Evolutionary conservation across 306 rosid species (phyloP).

Genomic region (Senna tora): DNA sequence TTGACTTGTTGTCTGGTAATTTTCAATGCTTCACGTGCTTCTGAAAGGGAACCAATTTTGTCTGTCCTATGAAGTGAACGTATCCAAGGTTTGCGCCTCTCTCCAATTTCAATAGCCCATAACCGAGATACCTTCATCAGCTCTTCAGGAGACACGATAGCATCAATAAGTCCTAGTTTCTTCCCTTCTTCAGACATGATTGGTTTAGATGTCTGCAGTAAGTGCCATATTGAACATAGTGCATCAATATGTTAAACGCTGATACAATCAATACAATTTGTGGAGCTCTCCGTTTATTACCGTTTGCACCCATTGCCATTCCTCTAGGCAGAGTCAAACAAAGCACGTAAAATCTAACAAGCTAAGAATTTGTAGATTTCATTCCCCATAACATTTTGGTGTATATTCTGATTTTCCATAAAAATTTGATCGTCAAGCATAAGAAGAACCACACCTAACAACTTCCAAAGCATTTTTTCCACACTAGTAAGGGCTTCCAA

Average conservation of each 20-base stretch:
- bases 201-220: slow-evolving; percentile 73
- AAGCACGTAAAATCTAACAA: not conserved
- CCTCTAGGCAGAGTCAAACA: not conserved
- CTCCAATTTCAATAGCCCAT: slow-evolving; percentile 89
- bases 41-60: slow-evolving; percentile 71
- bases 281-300: not conserved
- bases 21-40: slow-evolving; percentile 67
- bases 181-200: slow-evolving; percentile 91
- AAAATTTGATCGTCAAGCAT: not conserved
- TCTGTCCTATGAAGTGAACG: slow-evolving; percentile 94
- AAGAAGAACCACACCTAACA: not conserved
- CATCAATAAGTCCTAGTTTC: slow-evolving; percentile 88
- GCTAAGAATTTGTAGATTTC: slow-evolving; percentile 1
- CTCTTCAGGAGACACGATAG: slow-evolving; percentile 75
- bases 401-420: not conserved
- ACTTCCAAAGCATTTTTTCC: not conserved
- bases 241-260: slow-evolving; percentile 19
- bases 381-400: not conserved
- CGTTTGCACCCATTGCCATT: not conserved
- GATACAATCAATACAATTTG: not conserved
- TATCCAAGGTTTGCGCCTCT: slow-evolving; percentile 75
- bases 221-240: slow-evolving; percentile 22
- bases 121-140: slow-evolving; percentile 70
- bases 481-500: not conserved
- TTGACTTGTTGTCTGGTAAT: slow-evolving; percentile 71